Percentiles rank a stretch among this genome's conserved stretches.
Conservation (phyloP, 768 basidiomycete genomes). For the Boletus rubroflammeus region DNA sequence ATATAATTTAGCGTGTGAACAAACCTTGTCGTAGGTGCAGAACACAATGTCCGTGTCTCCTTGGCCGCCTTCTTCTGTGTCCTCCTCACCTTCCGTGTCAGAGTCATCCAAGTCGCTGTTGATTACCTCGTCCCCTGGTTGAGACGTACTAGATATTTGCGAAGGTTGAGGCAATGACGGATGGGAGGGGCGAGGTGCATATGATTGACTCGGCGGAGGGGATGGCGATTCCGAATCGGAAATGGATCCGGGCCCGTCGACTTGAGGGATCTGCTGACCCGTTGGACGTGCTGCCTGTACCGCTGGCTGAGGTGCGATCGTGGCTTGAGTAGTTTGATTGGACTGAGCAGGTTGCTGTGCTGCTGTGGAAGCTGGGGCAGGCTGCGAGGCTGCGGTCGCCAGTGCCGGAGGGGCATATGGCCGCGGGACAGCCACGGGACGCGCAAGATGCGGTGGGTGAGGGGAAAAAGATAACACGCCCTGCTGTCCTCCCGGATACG, state of each 20-base stretch:
- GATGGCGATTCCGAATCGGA: conserved; percentile 71
- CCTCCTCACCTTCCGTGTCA: conserved; percentile 83
- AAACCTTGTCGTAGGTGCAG: conserved; percentile 97
- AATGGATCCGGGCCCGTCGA: conserved; percentile 70
- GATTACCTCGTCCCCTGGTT: conserved; percentile 74
- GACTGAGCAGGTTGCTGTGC: conserved; percentile 17
- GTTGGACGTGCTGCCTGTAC: conserved; percentile 18
- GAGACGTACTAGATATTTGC: conserved; percentile 35
- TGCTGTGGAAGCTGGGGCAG: conserved; percentile 6
- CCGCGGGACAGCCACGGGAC: conserved; percentile 20
- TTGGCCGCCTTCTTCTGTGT: conserved; percentile 70
- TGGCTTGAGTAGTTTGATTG: conserved; percentile 12
- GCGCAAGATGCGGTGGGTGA: conserved; percentile 28
- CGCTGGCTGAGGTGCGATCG: conserved; percentile 14
- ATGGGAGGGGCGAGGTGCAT: conserved; percentile 68
- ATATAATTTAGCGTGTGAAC: conserved; percentile 13
- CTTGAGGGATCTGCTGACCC: conserved; percentile 60
- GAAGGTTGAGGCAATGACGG: conserved; percentile 71
- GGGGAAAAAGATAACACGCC: conserved; percentile 53
- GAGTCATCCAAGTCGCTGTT: conserved; percentile 97
- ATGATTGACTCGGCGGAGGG: conserved; percentile 56
- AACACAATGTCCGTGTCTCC: conserved; percentile 91
- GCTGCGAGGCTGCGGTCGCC: conserved; percentile 24
- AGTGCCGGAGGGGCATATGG: conserved; percentile 21
- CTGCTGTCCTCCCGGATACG: conserved; percentile 57